Base-by-base conservation (phyloP, 2,329 filamentous ascomycete species). In the Neofusicoccum parvum region DNA sequence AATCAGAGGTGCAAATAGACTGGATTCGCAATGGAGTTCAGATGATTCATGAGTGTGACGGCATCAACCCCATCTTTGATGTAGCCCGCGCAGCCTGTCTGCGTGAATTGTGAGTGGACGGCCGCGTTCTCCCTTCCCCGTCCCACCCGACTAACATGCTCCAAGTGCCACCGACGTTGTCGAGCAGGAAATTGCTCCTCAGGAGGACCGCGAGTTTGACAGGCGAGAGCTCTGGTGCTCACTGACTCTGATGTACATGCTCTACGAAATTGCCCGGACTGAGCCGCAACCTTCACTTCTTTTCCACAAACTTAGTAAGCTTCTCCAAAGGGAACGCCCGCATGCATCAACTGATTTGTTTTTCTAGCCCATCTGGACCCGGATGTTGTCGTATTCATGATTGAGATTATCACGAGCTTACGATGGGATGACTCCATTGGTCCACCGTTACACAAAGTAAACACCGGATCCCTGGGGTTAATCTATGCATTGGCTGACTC, bases 301-400 rank as follows among this genome's bases (percentile, higher is more conserved):
- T 83, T 81, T 71, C n/a, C 66, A 76, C 27, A 64, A 70, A 68
- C 68, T 78, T 69, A 65, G 75, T 70, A 69, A 78, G 67, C 56
- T 20, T 64, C 34, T 20, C 15, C 45, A 12, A 34, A 34, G 3
- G 3, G 7, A 37, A 27, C n/a, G 23, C 14, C 34, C 6, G 9
- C 6, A 17, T 36, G 9, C 23, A 6, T 37, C 49, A 5, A 23
- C 17, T 65, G 9, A 65, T 15, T 41, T 32, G 17, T 36, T 15
- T 37, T 39, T 49, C 32, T 56, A 54, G 80, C 80, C 10, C 46
- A 64, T 12, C 77, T 92, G 59, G 82, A 88, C 27, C 92, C 92
- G 0, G 86, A 86, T 63, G 78, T 96, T 54, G 83, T 94, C 17
- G 85, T 90, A 54, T 89, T 90, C 65, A 84, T 96, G 75, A 86